Evolutionary conservation across 176 grass and related monocot species (phyloP).

Genomic region (Zoysia japonica): DNA sequence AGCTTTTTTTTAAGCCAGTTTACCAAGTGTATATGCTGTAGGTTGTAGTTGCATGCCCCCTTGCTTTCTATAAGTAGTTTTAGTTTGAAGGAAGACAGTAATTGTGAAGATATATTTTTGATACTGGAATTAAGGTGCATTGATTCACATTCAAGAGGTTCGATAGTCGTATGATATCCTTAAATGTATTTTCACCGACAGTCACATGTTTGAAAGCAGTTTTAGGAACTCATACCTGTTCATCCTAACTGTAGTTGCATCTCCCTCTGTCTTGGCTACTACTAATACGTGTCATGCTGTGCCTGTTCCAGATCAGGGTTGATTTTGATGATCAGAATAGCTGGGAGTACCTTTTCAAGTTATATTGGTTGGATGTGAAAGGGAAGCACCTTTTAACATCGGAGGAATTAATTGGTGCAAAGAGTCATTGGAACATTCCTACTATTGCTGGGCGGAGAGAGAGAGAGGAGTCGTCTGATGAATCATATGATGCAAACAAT

Average conservation of each 20-base stretch:
- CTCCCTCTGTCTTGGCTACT: neutral
- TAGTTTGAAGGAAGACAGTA: slow-evolving; percentile 10
- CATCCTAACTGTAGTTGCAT: slow-evolving; percentile 13
- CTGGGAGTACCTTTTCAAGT: slow-evolving; percentile 99
- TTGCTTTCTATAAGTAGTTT: neutral
- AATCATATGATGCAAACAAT: slow-evolving; percentile 74
- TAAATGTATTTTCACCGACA: neutral
- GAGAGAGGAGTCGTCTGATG: slow-evolving; percentile 80
- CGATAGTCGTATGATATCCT: neutral
- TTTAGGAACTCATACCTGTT: slow-evolving; percentile 10
- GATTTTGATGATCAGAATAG: slow-evolving; percentile 97
- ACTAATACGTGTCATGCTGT: slow-evolving; percentile 20
- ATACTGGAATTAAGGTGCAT: neutral
- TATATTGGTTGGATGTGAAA: slow-evolving; percentile 97
- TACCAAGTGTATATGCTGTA: neutral
- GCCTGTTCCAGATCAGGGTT: slow-evolving; percentile 57
- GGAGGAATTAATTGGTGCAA: slow-evolving; percentile 76
- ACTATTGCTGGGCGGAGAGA: slow-evolving; percentile 47
- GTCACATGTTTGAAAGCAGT: slow-evolving; percentile 3
- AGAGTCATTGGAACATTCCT: slow-evolving; percentile 59
- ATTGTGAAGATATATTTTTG: neutral
- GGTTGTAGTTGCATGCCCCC: neutral
- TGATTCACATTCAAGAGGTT: slow-evolving; percentile 17
- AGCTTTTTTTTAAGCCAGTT: neutral
- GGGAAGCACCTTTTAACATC: slow-evolving; percentile 69